Conservation (phyloP, 345 rosid genomes). For the Adansonia digitata region DNA sequence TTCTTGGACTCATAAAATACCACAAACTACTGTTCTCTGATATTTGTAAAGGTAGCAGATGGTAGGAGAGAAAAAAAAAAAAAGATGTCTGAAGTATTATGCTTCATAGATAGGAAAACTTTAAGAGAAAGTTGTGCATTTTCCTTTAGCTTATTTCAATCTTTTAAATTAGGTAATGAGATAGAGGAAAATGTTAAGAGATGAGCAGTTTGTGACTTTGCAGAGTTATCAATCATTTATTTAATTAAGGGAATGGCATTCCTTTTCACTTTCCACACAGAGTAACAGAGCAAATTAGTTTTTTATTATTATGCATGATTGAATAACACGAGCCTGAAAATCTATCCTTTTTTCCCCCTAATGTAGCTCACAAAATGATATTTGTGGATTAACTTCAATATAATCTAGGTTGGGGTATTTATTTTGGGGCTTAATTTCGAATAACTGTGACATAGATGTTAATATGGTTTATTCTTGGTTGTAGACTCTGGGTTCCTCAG, state of each 20-base stretch:
- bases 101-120: neutral
- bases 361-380: neutral
- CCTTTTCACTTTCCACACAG: neutral
- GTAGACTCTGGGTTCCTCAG: conserved; percentile 79
- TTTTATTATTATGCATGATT: neutral
- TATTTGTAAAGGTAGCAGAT: neutral
- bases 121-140: neutral
- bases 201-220: neutral
- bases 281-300: neutral
- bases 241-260: neutral
- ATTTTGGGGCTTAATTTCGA: conserved; percentile 11
- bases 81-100: neutral
- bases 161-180: neutral
- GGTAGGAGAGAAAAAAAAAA: neutral
- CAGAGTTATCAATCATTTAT: neutral
- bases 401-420: neutral
- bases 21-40: neutral
- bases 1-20: neutral
- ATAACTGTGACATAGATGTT: conserved; percentile 18
- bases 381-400: neutral
- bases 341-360: neutral
- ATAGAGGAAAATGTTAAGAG: neutral
- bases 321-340: neutral
- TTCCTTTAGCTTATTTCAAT: neutral
- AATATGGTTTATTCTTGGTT: conserved; percentile 23